Base-by-base conservation (phyloP, 257 asterid genomes). In the Capsicum chinense region DNA sequence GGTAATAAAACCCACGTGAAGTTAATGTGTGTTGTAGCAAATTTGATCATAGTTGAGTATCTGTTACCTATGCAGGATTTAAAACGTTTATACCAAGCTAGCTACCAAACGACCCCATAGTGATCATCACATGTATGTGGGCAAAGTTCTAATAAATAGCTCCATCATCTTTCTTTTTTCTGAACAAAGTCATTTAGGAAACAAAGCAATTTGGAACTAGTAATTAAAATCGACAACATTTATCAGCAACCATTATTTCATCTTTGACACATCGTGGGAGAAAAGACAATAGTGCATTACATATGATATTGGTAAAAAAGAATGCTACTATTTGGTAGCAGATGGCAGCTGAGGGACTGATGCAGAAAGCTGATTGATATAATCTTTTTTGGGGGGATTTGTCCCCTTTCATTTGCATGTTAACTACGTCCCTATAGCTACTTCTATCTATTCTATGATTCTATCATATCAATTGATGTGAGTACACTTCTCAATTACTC, bases 291-390 rank as follows among this genome's bases (percentile, higher is more conserved):
- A 50, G 56, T 50, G 56, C 3, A 50, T 10, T 8, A 26, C 33
- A 26, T 50, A 9, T 2, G 33, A 62, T 62, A 62, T 62, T 19
- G 17, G 42, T 9, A 0, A 21, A 56, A 63, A 63, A 60, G 5
- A n/a, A 42, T 42, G 6, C 47, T 62, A 39, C 6, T 69, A 9
- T 71, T 10, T 71, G 16, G 48, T 35, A 13, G 19, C 17, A 35
- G 17, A 0, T 66, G 37, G 37, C 16, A 50, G 42, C 48, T 12
- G 33, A 26, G 33, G 33, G 33, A 26, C 33, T 26, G 33, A 73
- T 73, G 44, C 7, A 48, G 80, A 73, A 19, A 50, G 44, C 44
- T 74, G 60, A 74, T 50, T 74, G 80, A 74, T 74, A 56, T 74
- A 74, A 74, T 74, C 13, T 74, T 21, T 19, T 13, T 74, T 0